A percentile compares a stretch with the other conserved stretches of the same genome.
These are phyloP conservation scores for Phytophthora brassicae DNA, from an alignment of 352 stramenopile species.

Conservation along the genomic window DNA sequence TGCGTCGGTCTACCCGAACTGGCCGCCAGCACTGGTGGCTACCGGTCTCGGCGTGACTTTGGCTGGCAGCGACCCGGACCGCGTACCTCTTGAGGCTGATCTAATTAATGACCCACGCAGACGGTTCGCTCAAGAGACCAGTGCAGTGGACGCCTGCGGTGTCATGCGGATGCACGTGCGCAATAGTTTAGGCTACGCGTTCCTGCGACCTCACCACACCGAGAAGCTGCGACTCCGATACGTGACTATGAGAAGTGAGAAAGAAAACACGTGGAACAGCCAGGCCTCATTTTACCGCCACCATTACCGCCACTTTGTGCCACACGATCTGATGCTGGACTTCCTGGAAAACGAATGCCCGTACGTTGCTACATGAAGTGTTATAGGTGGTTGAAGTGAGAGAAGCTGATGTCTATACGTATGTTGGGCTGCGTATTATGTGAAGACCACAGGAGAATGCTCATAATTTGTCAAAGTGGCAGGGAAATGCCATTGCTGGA, in stretches of 20 bases:
- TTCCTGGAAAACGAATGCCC: conserved; percentile 35
- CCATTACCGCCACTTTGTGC: conserved; percentile 50
- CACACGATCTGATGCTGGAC: conserved; percentile 43
- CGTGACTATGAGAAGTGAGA: background rate
- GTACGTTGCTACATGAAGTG: conserved; percentile 29
- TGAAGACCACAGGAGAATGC: conserved; percentile 28
- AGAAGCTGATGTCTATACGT: background rate
- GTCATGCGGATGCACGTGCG: conserved; percentile 54
- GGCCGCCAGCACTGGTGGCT: conserved; percentile 46
- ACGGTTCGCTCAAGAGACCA: conserved; percentile 25
- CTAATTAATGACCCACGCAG: conserved; percentile 56
- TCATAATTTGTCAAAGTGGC: conserved; percentile 45
- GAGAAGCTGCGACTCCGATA: conserved; percentile 24
- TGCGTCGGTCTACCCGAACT: conserved; percentile 55
- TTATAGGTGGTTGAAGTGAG: background rate
- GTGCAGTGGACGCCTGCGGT: conserved; percentile 50
- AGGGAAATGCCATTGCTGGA: conserved; percentile 67
- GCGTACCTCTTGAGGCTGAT: conserved; percentile 47
- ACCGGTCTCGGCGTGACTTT: conserved; percentile 55
- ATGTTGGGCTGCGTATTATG: background rate
- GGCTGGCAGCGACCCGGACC: conserved; percentile 44
- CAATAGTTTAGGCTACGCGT: conserved; percentile 56
- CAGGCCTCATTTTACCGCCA: conserved; percentile 38
- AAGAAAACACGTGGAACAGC: background rate
- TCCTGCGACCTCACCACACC: conserved; percentile 49